These are phyloP conservation scores for Saccharomycopsis crataegensis DNA, from an alignment of 1,139 yeast species.

Conservation along the genomic window DNA sequence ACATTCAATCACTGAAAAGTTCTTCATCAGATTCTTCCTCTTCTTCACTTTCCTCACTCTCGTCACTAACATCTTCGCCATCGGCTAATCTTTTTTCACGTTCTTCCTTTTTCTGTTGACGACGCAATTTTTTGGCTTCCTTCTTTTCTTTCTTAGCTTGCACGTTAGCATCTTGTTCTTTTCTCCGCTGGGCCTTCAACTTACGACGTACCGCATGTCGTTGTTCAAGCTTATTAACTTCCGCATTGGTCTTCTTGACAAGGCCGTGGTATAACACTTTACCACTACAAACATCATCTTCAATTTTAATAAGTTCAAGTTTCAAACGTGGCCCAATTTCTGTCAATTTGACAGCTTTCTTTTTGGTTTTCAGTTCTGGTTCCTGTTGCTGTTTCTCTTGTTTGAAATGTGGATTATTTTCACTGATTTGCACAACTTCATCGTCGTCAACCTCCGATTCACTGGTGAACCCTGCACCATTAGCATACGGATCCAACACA, in stretches of 20 bases:
- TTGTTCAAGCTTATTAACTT: slow-evolving; percentile 55
- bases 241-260: slow-evolving; percentile 54
- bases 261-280: slow-evolving; percentile 78
- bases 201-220: slow-evolving; percentile 56
- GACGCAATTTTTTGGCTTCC: slow-evolving; percentile 66
- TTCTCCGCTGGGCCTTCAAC: slow-evolving; percentile 65
- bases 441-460: slow-evolving; percentile 93
- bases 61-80: slow-evolving; percentile 25
- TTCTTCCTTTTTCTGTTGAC: slow-evolving; percentile 48
- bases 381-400: slow-evolving; percentile 20
- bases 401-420: slow-evolving; percentile 25
- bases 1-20: slow-evolving; percentile 34
- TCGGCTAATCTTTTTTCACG: slow-evolving; percentile 2
- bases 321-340: slow-evolving; percentile 92
- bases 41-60: slow-evolving; percentile 23
- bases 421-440: slow-evolving; percentile 71
- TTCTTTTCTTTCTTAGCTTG: slow-evolving; percentile 68
- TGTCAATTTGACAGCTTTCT: slow-evolving; percentile 84
- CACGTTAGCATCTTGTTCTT: slow-evolving; percentile 74
- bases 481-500: slow-evolving; percentile 74
- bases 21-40: slow-evolving; percentile 30
- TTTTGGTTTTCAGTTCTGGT: slow-evolving; percentile 33
- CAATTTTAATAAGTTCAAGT: slow-evolving; percentile 73
- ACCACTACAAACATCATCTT: slow-evolving; percentile 84
- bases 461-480: slow-evolving; percentile 71